These are phyloP conservation scores for Trichoderma aggressivum DNA, from an alignment of 2,329 filamentous ascomycete species.

Conservation along the genomic window DNA sequence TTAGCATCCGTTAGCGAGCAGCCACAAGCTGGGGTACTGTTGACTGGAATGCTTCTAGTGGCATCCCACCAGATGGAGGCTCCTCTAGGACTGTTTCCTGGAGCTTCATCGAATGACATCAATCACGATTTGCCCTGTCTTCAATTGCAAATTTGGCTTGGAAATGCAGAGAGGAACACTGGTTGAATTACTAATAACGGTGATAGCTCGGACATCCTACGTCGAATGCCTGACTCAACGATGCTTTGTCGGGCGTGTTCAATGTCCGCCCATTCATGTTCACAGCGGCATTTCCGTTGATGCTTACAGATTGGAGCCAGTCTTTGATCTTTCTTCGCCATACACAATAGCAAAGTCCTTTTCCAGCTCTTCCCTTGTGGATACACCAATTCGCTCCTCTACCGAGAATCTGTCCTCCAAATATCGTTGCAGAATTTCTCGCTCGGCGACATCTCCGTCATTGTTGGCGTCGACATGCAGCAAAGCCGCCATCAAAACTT, in stretches of 20 bases:
- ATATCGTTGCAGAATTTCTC: slow-evolving; percentile 41
- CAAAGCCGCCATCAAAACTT: neutral
- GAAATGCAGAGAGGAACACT: neutral
- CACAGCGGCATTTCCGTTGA: neutral
- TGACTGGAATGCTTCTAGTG: neutral
- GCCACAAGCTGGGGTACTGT: neutral
- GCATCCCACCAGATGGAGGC: neutral
- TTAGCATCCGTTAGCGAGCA: neutral
- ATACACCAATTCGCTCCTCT: slow-evolving; percentile 21
- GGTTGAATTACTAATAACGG: neutral
- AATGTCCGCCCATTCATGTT: neutral
- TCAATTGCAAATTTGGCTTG: neutral
- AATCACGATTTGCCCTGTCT: neutral
- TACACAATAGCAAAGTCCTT: slow-evolving; percentile 35
- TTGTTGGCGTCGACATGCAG: slow-evolving; percentile 35
- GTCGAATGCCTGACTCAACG: neutral
- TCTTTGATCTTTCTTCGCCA: slow-evolving; percentile 23
- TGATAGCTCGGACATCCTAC: neutral
- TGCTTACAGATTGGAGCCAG: slow-evolving; percentile 12
- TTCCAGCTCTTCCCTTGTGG: slow-evolving; percentile 22
- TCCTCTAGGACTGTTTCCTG: neutral
- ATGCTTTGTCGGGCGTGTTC: neutral
- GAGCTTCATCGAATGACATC: neutral
- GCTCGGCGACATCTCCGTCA: slow-evolving; percentile 35
- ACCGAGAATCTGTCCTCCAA: slow-evolving; percentile 29